phyloP scores from a whole-genome alignment of 140 eudicot species.

The Anethum foeniculum region DNA sequence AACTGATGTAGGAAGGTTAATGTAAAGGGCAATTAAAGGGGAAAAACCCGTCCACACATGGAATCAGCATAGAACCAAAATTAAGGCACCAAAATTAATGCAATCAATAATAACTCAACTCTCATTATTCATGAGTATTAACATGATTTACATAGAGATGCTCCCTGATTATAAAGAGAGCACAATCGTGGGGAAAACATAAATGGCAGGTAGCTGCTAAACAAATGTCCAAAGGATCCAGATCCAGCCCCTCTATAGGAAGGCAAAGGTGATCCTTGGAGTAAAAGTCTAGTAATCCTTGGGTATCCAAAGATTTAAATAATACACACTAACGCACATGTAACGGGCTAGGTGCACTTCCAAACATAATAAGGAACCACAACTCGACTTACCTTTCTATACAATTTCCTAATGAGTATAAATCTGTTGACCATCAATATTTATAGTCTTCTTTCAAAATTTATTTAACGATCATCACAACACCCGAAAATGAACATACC shows the following conservation, averaged over 20 bases:
- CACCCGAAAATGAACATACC: conserved; percentile 30
- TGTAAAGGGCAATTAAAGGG: not conserved
- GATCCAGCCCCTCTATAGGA: not conserved
- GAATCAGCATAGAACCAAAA: not conserved
- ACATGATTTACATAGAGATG: not conserved
- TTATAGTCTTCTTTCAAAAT: not conserved
- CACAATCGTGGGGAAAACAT: not conserved
- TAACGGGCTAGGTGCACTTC: not conserved
- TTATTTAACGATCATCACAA: not conserved
- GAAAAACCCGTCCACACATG: not conserved
- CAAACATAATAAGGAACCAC: not conserved
- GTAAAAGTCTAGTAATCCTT: not conserved
- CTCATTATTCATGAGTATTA: not conserved
- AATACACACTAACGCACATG: not conserved
- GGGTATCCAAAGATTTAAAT: not conserved
- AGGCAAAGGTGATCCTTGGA: not conserved
- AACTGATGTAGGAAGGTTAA: not conserved
- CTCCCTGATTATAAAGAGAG: not conserved
- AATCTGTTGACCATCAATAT: not conserved
- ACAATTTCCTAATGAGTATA: not conserved
- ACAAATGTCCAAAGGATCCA: not conserved
- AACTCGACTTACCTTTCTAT: not conserved
- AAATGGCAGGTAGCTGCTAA: not conserved
- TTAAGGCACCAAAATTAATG: not conserved
- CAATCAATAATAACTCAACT: not conserved